Conservation (phyloP, 768 basidiomycete species). For the Mycena galericulata region DNA sequence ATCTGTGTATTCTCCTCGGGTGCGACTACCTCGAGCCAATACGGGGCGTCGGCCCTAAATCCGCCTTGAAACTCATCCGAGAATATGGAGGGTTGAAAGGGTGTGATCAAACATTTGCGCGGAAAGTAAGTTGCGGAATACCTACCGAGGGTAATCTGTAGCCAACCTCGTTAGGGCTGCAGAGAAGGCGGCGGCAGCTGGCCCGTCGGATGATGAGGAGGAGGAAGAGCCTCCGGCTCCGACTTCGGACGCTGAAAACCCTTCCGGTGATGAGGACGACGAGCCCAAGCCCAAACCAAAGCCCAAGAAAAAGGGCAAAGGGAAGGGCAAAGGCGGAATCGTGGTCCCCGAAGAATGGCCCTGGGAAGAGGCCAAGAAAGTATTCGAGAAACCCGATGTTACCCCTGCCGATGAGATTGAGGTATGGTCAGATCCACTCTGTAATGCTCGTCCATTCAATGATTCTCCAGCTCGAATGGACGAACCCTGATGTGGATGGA, state of each 20-base stretch:
- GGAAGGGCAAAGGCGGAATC: conserved; percentile 82
- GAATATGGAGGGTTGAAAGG: conserved; percentile 81
- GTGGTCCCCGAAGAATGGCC: conserved; percentile 95
- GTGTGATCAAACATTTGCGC: conserved; percentile 81
- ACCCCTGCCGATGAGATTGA: conserved; percentile 87
- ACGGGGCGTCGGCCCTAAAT: conserved; percentile 95
- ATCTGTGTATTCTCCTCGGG: conserved; percentile 95
- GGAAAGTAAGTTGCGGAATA: conserved; percentile 68
- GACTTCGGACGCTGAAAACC: conserved; percentile 59
- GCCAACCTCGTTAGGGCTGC: conserved; percentile 56
- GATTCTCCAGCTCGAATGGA: conserved; percentile 89
- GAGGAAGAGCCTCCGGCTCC: conserved; percentile 55
- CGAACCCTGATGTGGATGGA: conserved; percentile 91
- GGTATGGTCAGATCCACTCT: conserved; percentile 55
- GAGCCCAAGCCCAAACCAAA: conserved; percentile 45
- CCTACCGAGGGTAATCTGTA: conserved; percentile 13
- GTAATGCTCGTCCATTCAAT: background rate
- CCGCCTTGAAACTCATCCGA: conserved; percentile 90
- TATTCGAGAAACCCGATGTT: conserved; percentile 94
- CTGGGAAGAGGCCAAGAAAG: conserved; percentile 92
- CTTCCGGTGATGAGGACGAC: conserved; percentile 48
- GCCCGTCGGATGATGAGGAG: conserved; percentile 42
- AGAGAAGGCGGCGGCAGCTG: conserved; percentile 52
- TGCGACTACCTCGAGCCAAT: conserved; percentile 99
- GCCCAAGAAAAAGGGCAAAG: conserved; percentile 60